A percentile compares a stretch with the other conserved stretches of the same genome.
phyloP scores from a whole-genome alignment of 257 asterid genomes.

The Solanum habrochaites region DNA sequence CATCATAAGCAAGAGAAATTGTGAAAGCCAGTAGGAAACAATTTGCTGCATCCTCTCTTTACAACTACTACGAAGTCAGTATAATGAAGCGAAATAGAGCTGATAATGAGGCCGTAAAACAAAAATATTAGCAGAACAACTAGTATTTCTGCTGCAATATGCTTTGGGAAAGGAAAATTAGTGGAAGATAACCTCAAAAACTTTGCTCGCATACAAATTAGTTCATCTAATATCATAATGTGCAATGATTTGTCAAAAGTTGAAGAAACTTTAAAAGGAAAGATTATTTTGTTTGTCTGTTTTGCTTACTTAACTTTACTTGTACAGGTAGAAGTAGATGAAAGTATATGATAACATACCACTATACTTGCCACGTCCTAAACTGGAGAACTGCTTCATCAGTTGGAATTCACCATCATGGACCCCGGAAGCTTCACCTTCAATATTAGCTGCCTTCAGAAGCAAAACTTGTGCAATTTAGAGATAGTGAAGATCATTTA shows the following conservation, averaged over 20 bases:
- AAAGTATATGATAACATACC: slow-evolving; percentile 31
- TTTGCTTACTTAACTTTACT: not conserved
- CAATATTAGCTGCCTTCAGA: slow-evolving; percentile 65
- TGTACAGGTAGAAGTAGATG: not conserved
- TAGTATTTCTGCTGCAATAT: not conserved
- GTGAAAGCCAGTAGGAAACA: not conserved
- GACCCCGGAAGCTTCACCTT: slow-evolving; percentile 62
- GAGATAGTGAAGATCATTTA: not conserved
- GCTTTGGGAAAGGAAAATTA: not conserved
- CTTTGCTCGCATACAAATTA: not conserved
- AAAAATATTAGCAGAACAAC: not conserved
- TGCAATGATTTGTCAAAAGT: not conserved
- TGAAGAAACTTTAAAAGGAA: not conserved
- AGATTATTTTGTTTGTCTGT: not conserved
- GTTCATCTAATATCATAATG: not conserved
- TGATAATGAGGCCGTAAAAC: not conserved
- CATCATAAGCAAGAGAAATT: not conserved
- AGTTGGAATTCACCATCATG: slow-evolving; percentile 63
- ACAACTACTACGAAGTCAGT: not conserved
- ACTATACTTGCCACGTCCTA: slow-evolving; percentile 47
- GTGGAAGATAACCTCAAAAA: not conserved
- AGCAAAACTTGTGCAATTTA: not conserved
- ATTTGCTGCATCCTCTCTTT: not conserved
- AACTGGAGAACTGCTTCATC: slow-evolving; percentile 51
- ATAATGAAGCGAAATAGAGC: not conserved